Evolutionary conservation across 1,284 basidiomycete genomes (phyloP).

Genomic region (Papiliotrema terrestris): DNA sequence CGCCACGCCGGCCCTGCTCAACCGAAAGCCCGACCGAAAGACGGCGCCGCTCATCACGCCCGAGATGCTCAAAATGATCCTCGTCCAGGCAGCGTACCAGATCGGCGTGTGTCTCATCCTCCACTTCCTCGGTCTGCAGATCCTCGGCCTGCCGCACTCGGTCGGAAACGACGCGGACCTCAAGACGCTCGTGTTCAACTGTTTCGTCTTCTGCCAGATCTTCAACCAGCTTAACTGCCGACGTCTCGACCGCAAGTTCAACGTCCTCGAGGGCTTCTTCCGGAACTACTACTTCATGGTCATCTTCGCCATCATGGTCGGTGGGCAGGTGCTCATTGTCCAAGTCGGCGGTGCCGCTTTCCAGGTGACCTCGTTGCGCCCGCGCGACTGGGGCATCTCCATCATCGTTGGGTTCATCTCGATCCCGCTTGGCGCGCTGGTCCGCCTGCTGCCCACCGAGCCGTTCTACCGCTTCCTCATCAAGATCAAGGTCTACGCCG

Average conservation of each 20-base stretch:
- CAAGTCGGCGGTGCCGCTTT: slow-evolving; percentile 90
- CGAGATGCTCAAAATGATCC: slow-evolving; percentile 92
- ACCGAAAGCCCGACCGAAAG: slow-evolving; percentile 87
- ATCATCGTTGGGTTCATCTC: slow-evolving; percentile 76
- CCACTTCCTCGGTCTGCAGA: slow-evolving; percentile 74
- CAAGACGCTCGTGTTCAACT: slow-evolving; percentile 88
- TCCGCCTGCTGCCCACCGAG: slow-evolving; percentile 75
- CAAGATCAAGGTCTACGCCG: slow-evolving; percentile 62
- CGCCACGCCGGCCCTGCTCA: slow-evolving; percentile 71
- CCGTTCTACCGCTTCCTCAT: slow-evolving; percentile 73
- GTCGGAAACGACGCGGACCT: slow-evolving; percentile 55
- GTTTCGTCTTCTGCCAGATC: slow-evolving; percentile 94
- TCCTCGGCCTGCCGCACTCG: slow-evolving; percentile 58
- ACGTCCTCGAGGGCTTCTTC: slow-evolving; percentile 81
- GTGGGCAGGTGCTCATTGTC: slow-evolving; percentile 80
- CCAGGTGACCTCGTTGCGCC: slow-evolving; percentile 74
- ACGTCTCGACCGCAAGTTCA: slow-evolving; percentile 76
- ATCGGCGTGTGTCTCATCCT: slow-evolving; percentile 78
- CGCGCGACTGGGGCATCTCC: slow-evolving; percentile 89
- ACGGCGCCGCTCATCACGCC: slow-evolving; percentile 82
- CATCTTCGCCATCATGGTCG: slow-evolving; percentile 82
- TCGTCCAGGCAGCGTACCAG: slow-evolving; percentile 87
- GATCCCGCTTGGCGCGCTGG: slow-evolving; percentile 78
- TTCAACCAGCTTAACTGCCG: slow-evolving; percentile 91
- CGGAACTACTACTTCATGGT: slow-evolving; percentile 80